phyloP scores from a whole-genome alignment of 1,139 yeast genomes.

The Suhomyces bokatorum region DNA sequence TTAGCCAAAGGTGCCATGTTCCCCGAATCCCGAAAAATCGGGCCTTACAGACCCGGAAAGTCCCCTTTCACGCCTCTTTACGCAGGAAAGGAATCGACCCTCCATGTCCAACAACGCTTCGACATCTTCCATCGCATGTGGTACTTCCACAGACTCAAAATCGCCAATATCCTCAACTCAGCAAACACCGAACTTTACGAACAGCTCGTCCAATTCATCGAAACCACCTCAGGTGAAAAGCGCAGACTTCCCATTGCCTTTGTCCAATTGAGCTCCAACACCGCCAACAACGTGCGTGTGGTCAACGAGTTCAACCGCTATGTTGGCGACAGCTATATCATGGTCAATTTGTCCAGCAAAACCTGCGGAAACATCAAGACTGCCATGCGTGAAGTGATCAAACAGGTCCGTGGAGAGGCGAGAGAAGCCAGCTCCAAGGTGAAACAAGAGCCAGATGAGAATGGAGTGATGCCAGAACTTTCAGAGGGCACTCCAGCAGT shows the following conservation, averaged over 20 bases:
- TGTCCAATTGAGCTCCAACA: constrained; percentile 54
- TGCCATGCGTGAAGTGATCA: constrained; percentile 39
- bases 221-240: constrained; percentile 3
- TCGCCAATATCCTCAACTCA: constrained; percentile 37
- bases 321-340: constrained; percentile 23
- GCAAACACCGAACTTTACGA: constrained; percentile 42
- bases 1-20: constrained; percentile 2
- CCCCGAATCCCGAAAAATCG: background rate
- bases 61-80: constrained; percentile 40
- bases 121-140: constrained; percentile 40
- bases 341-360: constrained; percentile 44
- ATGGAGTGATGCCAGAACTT: too few species aligned
- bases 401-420: constrained; percentile 26
- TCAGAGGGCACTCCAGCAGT: constrained; percentile 10
- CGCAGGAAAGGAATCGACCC: constrained; percentile 41
- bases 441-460: constrained; percentile 9
- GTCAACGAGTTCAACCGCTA: constrained; percentile 41
- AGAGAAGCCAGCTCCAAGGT: constrained; percentile 16
- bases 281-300: constrained; percentile 55
- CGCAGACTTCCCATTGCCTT: constrained; percentile 43
- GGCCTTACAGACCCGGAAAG: background rate
- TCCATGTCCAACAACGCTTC: constrained; percentile 37
- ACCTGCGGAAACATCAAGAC: constrained; percentile 44
- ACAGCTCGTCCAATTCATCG: constrained; percentile 32
- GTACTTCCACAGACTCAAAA: constrained; percentile 38